Base-by-base conservation (phyloP, 148 eudicot species). In the Camellia lanceoleosa region DNA sequence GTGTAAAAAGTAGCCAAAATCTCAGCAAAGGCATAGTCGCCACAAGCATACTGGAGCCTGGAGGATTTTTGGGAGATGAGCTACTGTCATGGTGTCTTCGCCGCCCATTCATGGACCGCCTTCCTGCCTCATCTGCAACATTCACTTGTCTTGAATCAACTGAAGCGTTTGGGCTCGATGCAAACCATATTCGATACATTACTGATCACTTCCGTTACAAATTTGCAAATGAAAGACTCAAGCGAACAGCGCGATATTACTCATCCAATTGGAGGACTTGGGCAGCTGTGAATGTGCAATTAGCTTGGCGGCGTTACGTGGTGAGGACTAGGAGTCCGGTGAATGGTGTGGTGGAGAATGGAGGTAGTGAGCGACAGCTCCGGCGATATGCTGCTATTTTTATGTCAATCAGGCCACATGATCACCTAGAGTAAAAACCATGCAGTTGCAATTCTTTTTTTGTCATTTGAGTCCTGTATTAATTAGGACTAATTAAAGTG, bases 191-290 rank as follows among this genome's bases (percentile, higher is more conserved):
- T 47, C 87, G 88, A 19, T 93, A 89, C 87, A 90, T 96, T 14
- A 93, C 99, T 0, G 97, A 93, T 41, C 99, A 96, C 80, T 96
- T 96, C 73, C 85, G 99, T 0, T 93, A 96, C 89, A 96, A 92
- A 73, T 96, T 96, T 71, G 94, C 94, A 0, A 96, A 96, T 63
- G 92, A 93, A 65, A 86, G 82, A 88, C 93, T 96, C 5, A 93
- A 85, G 83, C 83, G 94, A 23, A 96, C 97, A 1, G 87, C 93
- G 20, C 89, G 93, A 75, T 93, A 89, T 71, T 88, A 96, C 86
- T 96, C 99, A 1, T 89, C 98, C 12, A 93, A 90, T 41, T 93
- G 99, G 99, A 88, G 95, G 80, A 96, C 99, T 1, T 96, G 99
- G 99, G 99, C 95, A 0, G 99, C 99, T 0, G 97, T 96, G 13